Evolutionary conservation across 257 asterid genomes (phyloP).

Genomic region (Petunia axillaris): DNA sequence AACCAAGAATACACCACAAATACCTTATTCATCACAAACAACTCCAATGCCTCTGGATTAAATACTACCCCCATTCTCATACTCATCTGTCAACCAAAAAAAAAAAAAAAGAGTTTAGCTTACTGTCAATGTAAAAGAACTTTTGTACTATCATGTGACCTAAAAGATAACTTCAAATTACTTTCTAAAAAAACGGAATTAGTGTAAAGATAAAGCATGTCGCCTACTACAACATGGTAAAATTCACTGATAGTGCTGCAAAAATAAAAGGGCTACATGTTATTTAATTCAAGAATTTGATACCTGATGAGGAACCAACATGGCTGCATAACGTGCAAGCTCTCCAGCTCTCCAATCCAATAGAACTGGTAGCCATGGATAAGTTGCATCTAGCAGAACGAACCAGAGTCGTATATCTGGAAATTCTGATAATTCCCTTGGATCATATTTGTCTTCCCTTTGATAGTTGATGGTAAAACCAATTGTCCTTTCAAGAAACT

Average conservation of each 20-base stretch:
- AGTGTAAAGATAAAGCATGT: too few relatives aligned
- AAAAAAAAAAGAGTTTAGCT: background rate
- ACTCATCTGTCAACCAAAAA: conserved; percentile 59
- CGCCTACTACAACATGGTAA: background rate
- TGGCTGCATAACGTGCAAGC: conserved; percentile 89
- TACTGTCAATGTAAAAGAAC: background rate
- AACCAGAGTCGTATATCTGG: conserved; percentile 93
- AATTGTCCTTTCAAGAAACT: conserved; percentile 62
- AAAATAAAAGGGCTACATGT: background rate
- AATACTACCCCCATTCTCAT: conserved; percentile 79
- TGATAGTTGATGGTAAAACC: conserved; percentile 75
- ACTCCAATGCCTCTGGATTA: conserved; percentile 85
- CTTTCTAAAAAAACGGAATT: too few relatives aligned
- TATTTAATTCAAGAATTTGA: background rate
- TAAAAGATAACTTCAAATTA: too few relatives aligned
- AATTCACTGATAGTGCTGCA: background rate
- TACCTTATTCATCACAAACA: conserved; percentile 77
- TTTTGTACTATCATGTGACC: too few relatives aligned
- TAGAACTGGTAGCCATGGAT: conserved; percentile 87
- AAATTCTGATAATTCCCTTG: conserved; percentile 75
- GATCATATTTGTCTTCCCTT: conserved; percentile 71
- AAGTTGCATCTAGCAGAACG: conserved; percentile 64
- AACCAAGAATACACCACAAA: conserved; percentile 73
- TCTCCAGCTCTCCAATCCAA: conserved; percentile 96
- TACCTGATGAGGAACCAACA: conserved; percentile 96